Evolutionary conservation across 441 rosid species (phyloP), one percentile per base, ranked within the genome.

Genomic region (Macaranga tanarius): DNA sequence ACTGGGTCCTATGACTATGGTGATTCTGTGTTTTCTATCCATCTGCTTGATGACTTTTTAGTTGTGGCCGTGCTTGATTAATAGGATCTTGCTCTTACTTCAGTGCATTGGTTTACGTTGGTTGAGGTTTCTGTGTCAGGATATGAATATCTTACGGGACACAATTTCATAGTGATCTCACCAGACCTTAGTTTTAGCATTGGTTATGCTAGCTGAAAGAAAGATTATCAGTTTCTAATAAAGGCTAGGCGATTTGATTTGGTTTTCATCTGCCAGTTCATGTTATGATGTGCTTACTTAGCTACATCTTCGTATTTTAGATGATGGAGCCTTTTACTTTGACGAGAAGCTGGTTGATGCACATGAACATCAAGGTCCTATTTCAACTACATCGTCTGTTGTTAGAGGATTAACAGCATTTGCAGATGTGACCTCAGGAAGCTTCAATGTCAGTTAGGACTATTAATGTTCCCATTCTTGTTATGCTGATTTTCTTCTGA

Each of bases 321-420:
- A 91, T 70, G 96, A 95, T 78, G 98, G 92, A 71, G 66, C 91
- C 69, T 86, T 82, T 78, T 95, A 87, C 86, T 95, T 95, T 58
- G 91, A 90, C 75, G 98, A 89, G 82, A 90, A 87, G 75, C 64
- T 82, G 80, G 84, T 82, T 79, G 84, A 77, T 73, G 84, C 84
- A 52, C 76, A 26, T 70, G 90, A 84, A 78, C 68, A 81, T 75
- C 85, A 75, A 68, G 91, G 94, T 78, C 88, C 93, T 15, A 86
- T 95, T 75, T 79, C 96, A 77, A 84, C 95, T 52, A 88, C 97
- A 75, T 84, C 97, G 5, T 89, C 97, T 75, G 95, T 90, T 80
- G 86, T 93, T 68, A 86, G 85, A 78, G 99, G 99, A 75, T 70
- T 95, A 70, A 79, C 85, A 63, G 84, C 89, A 57, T 85, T 95